Percentiles rank a stretch among this genome's conserved stretches.
These are phyloP conservation scores for Salix udensis DNA, from an alignment of 345 rosid genomes.

Conservation along the genomic window DNA sequence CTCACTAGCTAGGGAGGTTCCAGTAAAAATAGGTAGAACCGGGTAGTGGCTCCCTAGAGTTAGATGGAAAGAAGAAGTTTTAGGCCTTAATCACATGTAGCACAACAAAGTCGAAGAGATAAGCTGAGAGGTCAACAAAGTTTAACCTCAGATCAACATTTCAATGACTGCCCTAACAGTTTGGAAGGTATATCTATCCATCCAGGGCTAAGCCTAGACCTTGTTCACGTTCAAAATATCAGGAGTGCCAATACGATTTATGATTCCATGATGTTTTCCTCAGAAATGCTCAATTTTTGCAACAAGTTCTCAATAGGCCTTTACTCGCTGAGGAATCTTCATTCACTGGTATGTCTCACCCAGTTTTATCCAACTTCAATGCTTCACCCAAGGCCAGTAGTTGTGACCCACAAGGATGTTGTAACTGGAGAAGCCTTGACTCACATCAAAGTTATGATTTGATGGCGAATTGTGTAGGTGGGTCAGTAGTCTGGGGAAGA, in stretches of 20 bases:
- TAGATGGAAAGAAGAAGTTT: slow-evolving; percentile 35
- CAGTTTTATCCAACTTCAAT: slow-evolving; percentile 17
- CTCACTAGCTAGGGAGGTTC: background rate
- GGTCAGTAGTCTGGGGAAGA: slow-evolving; percentile 26
- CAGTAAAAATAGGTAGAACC: background rate
- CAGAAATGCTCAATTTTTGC: slow-evolving; percentile 28
- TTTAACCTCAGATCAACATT: slow-evolving; percentile 8
- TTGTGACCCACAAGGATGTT: slow-evolving; percentile 28
- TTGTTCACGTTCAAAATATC: slow-evolving; percentile 27
- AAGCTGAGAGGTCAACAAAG: slow-evolving; percentile 35
- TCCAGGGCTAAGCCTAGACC: slow-evolving; percentile 26
- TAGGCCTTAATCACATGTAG: slow-evolving; percentile 46
- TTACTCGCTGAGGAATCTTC: slow-evolving; percentile 4
- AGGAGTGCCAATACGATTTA: slow-evolving; percentile 19
- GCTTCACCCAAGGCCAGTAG: slow-evolving; percentile 5
- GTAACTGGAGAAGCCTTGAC: slow-evolving; percentile 27
- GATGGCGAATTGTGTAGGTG: slow-evolving; percentile 42
- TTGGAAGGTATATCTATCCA: slow-evolving; percentile 20
- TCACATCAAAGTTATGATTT: slow-evolving; percentile 36
- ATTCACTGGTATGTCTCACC: slow-evolving; percentile 16
- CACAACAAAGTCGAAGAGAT: slow-evolving; percentile 54
- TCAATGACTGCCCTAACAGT: slow-evolving; percentile 22
- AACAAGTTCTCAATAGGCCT: slow-evolving; percentile 3
- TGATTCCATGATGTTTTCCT: slow-evolving; percentile 20
- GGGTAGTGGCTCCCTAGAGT: background rate